Conservation (phyloP, 1,139 yeast species). For the Taphrina deformans region DNA sequence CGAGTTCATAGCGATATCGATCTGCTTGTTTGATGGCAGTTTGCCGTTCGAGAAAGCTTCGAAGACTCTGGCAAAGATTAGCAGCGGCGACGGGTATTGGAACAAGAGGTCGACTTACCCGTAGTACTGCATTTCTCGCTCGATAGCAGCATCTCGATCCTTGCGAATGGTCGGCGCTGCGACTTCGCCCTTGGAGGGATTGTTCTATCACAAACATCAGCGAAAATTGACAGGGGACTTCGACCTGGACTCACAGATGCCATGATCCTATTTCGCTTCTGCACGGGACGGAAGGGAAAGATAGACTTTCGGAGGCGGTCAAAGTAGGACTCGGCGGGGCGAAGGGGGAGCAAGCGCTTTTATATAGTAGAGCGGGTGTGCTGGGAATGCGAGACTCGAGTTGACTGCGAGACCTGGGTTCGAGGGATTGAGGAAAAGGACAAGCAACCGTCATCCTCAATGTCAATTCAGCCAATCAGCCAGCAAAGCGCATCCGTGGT, state of each 20-base stretch:
- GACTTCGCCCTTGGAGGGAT: slow-evolving; percentile 35
- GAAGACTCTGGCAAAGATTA: neutral
- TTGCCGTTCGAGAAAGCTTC: slow-evolving; percentile 38
- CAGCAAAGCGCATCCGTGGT: too few species aligned
- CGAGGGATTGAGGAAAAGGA: too few species aligned
- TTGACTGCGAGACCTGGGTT: neutral
- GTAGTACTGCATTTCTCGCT: slow-evolving; percentile 38
- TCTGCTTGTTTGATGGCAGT: slow-evolving; percentile 39
- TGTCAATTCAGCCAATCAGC: neutral
- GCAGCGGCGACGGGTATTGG: too few species aligned
- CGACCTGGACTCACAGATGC: neutral
- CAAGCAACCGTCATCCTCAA: neutral
- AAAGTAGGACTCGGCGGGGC: too few species aligned
- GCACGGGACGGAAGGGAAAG: neutral
- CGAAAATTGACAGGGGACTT: neutral
- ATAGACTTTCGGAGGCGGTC: neutral
- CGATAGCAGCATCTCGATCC: slow-evolving; percentile 37
- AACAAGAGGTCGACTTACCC: slow-evolving; percentile 21
- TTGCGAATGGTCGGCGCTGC: slow-evolving; percentile 35
- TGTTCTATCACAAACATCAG: neutral
- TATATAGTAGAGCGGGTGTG: neutral
- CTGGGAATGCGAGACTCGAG: neutral
- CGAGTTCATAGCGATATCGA: slow-evolving; percentile 39
- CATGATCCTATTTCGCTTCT: slow-evolving; percentile 1
- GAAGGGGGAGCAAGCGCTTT: neutral